phyloP scores from a whole-genome alignment of 2,329 filamentous ascomycete species.

The Raffaelea ambrosiae region DNA sequence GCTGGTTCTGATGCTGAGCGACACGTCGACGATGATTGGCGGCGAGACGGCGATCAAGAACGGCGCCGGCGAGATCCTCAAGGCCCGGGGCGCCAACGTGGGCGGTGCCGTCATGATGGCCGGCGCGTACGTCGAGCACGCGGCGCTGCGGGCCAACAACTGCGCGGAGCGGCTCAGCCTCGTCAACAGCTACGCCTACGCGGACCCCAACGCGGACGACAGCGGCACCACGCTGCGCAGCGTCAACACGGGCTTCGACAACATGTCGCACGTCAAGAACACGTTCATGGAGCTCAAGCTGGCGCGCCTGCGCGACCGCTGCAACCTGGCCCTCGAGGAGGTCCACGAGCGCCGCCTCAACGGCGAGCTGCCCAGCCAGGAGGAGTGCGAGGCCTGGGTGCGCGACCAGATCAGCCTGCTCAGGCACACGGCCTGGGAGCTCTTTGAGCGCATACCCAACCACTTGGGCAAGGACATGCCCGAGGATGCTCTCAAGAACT shows the following conservation, averaged over 20 bases:
- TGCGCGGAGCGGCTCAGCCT: constrained; percentile 10
- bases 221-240: constrained; percentile 9
- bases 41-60: constrained; percentile 11
- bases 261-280: constrained; percentile 7
- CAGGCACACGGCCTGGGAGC: constrained; percentile 9
- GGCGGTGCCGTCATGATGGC: constrained; percentile 11
- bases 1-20: constrained; percentile 11
- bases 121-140: constrained; percentile 9
- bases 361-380: constrained; percentile 2
- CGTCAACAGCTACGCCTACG: constrained; percentile 12
- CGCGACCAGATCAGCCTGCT: constrained; percentile 6
- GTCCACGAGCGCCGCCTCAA: constrained; percentile 2
- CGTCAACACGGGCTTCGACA: constrained; percentile 7
- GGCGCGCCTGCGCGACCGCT: constrained; percentile 8
- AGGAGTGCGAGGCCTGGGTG: constrained; percentile 9
- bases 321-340: constrained; percentile 3
- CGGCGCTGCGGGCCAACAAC: constrained; percentile 11
- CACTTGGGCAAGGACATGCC: constrained; percentile 3
- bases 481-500: not conserved
- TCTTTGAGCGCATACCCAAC: constrained; percentile 4
- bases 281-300: constrained; percentile 9
- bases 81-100: constrained; percentile 8
- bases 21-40: constrained; percentile 10
- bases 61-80: constrained; percentile 4
- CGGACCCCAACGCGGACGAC: constrained; percentile 9